phyloP scores from a whole-genome alignment of 2,329 filamentous ascomycete genomes.

The Fusarium fujikuroi region DNA sequence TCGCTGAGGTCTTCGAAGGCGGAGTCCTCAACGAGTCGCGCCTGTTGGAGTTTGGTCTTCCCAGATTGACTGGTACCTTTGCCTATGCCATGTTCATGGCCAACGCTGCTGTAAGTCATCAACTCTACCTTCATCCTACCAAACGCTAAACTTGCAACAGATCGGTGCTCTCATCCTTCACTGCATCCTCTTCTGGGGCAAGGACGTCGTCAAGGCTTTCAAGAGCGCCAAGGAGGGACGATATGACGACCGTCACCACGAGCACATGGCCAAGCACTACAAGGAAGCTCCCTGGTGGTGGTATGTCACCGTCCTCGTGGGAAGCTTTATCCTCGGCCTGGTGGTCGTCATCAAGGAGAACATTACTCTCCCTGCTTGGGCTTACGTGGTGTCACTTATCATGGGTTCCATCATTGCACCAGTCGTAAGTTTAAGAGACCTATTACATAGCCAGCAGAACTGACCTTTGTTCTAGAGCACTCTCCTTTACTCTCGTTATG shows the following conservation, averaged over 20 bases:
- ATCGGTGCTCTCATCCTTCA: conserved; percentile 67
- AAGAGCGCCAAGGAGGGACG: conserved; percentile 56
- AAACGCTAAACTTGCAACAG: conserved; percentile 39
- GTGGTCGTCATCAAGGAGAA: conserved; percentile 58
- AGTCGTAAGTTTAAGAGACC: conserved; percentile 49
- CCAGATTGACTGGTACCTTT: conserved; percentile 60
- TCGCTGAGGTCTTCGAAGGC: conserved; percentile 52
- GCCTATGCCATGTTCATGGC: conserved; percentile 66
- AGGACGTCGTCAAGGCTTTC: conserved; percentile 60
- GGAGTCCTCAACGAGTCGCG: conserved; percentile 54
- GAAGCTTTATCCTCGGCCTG: conserved; percentile 59
- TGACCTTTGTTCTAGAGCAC: conserved; percentile 54
- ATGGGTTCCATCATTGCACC: conserved; percentile 61
- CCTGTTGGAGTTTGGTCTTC: conserved; percentile 57
- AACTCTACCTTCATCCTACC: rapidly evolving
- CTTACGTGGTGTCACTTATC: conserved; percentile 57
- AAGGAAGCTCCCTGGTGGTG: conserved; percentile 62
- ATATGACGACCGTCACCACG: conserved; percentile 63
- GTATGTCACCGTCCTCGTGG: conserved; percentile 55
- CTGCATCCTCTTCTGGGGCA: conserved; percentile 65
- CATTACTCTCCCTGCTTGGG: conserved; percentile 59
- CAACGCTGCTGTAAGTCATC: conserved; percentile 61
- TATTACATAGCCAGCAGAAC: rapidly evolving
- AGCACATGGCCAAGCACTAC: conserved; percentile 63
- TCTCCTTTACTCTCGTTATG: conserved; percentile 62